Conservation (phyloP, 768 basidiomycete species). For the Tulasnella sp. region DNA sequence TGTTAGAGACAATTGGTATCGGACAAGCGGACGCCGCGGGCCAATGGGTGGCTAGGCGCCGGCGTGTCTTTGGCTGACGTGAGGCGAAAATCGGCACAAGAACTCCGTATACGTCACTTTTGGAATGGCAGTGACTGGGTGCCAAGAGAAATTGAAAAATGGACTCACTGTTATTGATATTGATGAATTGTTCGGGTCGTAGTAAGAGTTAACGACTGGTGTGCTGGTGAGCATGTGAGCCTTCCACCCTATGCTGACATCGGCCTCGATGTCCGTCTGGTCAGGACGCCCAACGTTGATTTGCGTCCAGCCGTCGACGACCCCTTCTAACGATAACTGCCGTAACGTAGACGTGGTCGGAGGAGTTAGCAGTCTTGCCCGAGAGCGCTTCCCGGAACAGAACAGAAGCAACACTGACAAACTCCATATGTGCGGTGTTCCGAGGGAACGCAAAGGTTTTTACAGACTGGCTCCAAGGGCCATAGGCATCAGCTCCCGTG, state of each 20-base stretch:
- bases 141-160: neutral
- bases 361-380: neutral
- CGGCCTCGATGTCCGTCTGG: slow-evolving; percentile 10
- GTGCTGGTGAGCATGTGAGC: neutral
- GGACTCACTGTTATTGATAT: neutral
- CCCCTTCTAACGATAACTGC: neutral
- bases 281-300: neutral
- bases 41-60: neutral
- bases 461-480: neutral
- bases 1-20: neutral
- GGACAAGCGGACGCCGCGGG: neutral
- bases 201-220: neutral
- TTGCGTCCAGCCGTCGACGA: neutral
- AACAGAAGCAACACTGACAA: neutral
- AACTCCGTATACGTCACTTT: neutral
- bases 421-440: slow-evolving; percentile 4
- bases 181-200: neutral
- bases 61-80: neutral
- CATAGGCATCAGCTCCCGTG: neutral
- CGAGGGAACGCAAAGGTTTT: slow-evolving; percentile 4
- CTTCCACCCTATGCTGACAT: neutral
- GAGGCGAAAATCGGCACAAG: neutral
- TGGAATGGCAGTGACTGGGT: neutral
- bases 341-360: neutral
- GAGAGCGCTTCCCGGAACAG: neutral